These are phyloP conservation scores for Talaromyces ruber DNA, from an alignment of 495 filamentous ascomycete species.

Conservation along the genomic window DNA sequence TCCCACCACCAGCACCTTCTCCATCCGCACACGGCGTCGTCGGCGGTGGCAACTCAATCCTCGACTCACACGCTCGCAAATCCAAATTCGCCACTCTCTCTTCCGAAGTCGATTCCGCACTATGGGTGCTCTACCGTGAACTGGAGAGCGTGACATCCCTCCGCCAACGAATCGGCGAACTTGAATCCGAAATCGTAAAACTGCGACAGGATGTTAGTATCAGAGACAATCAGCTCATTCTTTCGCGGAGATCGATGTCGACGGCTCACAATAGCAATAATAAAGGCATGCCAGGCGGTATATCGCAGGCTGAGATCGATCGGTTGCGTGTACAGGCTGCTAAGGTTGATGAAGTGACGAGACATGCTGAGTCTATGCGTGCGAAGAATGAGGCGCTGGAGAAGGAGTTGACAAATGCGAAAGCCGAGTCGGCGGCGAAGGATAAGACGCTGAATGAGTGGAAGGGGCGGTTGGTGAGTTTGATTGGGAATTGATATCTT, in stretches of 20 bases:
- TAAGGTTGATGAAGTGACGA: neutral
- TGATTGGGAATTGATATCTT: conserved; percentile 5
- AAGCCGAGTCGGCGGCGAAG: neutral
- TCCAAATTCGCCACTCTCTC: conserved; percentile 13
- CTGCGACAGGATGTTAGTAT: conserved; percentile 10
- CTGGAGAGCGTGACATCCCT: conserved; percentile 10
- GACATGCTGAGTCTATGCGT: neutral
- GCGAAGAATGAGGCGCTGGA: conserved; percentile 4
- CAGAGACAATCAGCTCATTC: conserved; percentile 6
- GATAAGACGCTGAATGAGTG: conserved; percentile 9
- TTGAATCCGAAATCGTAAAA: conserved; percentile 7
- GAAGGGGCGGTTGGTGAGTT: conserved; percentile 9
- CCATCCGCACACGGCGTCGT: neutral
- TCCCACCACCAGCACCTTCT: neutral
- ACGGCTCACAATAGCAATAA: neutral
- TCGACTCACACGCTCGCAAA: conserved; percentile 7
- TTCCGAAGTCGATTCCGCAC: conserved; percentile 10
- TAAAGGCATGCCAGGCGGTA: neutral
- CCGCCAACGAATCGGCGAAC: conserved; percentile 7
- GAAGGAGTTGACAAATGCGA: neutral
- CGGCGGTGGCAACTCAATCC: neutral
- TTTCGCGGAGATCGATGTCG: conserved; percentile 5
- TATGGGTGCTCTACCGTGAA: conserved; percentile 13
- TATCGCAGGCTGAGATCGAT: conserved; percentile 1
- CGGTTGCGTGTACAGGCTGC: neutral